phyloP scores from a whole-genome alignment of 768 basidiomycete species.

The Panaeolus papilionaceus region DNA sequence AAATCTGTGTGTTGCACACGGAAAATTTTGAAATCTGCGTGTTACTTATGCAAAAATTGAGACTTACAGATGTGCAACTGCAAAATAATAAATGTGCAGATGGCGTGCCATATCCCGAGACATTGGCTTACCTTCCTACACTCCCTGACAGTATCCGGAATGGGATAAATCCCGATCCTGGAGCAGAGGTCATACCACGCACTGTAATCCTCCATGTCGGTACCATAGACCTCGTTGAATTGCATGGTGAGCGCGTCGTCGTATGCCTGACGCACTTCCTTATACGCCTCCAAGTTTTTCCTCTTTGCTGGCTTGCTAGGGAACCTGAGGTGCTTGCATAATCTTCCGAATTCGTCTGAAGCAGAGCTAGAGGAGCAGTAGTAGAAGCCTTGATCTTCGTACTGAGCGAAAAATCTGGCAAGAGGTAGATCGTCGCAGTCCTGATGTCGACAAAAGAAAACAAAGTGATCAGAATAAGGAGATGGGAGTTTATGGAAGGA shows the following conservation, averaged over 20 bases:
- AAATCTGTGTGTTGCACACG: too few relatives aligned
- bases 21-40: too few relatives aligned
- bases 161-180: constrained; percentile 33
- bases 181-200: constrained; percentile 37
- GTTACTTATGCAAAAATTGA: too few relatives aligned
- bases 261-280: constrained; percentile 29
- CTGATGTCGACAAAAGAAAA: neutral
- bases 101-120: too few relatives aligned
- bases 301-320: constrained; percentile 12
- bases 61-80: too few relatives aligned
- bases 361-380: constrained; percentile 30
- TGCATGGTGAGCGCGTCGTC: constrained; percentile 36
- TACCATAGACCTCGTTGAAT: constrained; percentile 43
- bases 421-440: neutral
- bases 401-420: neutral
- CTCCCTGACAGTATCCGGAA: constrained; percentile 32
- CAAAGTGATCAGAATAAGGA: neutral
- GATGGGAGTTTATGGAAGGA: neutral
- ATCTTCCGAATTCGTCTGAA: constrained; percentile 33
- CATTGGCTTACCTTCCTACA: constrained; percentile 33
- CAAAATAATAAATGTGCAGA: too few relatives aligned
- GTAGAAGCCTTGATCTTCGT: constrained; percentile 19
- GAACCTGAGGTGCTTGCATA: constrained; percentile 28
- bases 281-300: constrained; percentile 1
- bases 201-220: constrained; percentile 33